Base-by-base conservation (phyloP, 2,329 filamentous ascomycete species). In the Orbilia blumenaviensis region DNA sequence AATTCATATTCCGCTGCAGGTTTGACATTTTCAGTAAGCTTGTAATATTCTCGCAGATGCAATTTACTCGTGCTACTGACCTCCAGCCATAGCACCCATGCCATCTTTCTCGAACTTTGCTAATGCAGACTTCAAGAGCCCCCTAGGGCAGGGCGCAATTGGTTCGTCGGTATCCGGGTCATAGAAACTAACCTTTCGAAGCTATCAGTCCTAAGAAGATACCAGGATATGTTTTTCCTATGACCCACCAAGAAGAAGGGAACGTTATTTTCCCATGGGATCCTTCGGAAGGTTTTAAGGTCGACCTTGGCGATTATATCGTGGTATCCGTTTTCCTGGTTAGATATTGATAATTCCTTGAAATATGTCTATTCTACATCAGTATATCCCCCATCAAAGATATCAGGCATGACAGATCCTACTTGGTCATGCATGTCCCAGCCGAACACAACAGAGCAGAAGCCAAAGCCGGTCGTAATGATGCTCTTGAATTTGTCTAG, bases 351-450 rank as follows among this genome's bases (percentile, higher is more conserved):
- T 78, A 97, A 88, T 84, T 97, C 93, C 80, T 87, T 89, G 82
- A 92, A 90, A 83, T 97, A 97, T 9, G 92, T 96, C 85, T 74
- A n/a, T 8, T 34, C 10, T 14, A 21, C 21, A 46, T 48, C n/a
- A 52, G 44, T 27, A 54, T 7, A 21, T 6, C 25, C 18, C 14
- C 14, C 8, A 10, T 32, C 14, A 23, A 42, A 29, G 8, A n/a
- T 42, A 16, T 23, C 2, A 1, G 4, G 3, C 52, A 0, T 21
- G n/a, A n/a, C 4, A 7, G 7, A 5, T 46, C 36, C 6, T 75
- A 77, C 73, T 21, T 89, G 87, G 81, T 97, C 94, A 83, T 97
- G 93, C 92, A 97, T 96, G 83, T 97, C 93, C 94, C 94, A 97
- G 82, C 94, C 93, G 81, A 96, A 97, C 78, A 97, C 89, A 79